phyloP scores from a whole-genome alignment of 495 filamentous ascomycete species.

The Talaromyces stipitatus region DNA sequence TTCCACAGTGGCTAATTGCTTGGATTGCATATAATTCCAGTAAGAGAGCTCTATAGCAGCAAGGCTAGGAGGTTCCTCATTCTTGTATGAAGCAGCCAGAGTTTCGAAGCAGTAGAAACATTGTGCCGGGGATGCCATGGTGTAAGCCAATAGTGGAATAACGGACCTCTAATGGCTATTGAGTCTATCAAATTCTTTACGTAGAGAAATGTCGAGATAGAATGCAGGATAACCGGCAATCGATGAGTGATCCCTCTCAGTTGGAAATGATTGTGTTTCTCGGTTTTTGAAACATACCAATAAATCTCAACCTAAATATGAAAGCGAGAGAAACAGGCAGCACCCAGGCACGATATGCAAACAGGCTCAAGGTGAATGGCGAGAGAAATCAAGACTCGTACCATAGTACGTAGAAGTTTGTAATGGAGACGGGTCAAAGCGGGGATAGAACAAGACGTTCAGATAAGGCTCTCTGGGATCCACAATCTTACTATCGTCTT shows the following conservation, averaged over 20 bases:
- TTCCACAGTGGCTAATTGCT: slow-evolving; percentile 27
- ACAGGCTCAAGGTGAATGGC: neutral
- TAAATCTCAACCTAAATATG: neutral
- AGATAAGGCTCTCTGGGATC: neutral
- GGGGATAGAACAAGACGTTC: neutral
- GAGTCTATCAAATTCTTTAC: neutral
- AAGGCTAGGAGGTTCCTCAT: slow-evolving; percentile 50
- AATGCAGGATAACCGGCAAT: neutral
- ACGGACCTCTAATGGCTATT: neutral
- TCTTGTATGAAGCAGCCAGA: slow-evolving; percentile 58
- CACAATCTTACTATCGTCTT: neutral
- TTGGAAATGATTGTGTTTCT: too few species aligned
- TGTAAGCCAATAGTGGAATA: neutral
- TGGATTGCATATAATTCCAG: slow-evolving; percentile 44
- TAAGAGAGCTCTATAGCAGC: slow-evolving; percentile 64
- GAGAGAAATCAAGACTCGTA: too few species aligned
- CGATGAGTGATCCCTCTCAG: too few species aligned
- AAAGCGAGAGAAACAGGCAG: neutral
- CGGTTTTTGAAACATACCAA: too few species aligned
- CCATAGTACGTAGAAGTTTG: neutral
- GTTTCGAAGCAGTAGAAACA: slow-evolving; percentile 90
- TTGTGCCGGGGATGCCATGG: slow-evolving; percentile 76
- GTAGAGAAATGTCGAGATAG: neutral
- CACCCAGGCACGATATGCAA: neutral
- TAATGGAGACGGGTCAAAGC: neutral